phyloP scores from a whole-genome alignment of 345 rosid species.

The Syzygium grande region DNA sequence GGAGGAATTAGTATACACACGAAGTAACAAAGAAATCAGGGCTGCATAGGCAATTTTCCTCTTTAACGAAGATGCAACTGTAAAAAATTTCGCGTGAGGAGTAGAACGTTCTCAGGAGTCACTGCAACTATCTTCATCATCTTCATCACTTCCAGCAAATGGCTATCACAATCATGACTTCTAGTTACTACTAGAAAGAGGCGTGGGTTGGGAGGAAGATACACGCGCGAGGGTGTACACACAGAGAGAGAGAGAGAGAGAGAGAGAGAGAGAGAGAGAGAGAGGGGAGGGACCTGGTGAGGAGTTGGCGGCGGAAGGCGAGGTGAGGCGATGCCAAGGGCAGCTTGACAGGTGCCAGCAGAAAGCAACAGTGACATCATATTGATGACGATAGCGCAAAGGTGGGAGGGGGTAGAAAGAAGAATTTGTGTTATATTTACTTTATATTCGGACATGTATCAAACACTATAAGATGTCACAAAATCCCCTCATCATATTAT shows the following conservation, averaged over 20 bases:
- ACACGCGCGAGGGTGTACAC: too few species aligned
- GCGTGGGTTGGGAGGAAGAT: neutral
- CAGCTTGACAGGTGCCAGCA: neutral
- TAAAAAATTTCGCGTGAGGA: neutral
- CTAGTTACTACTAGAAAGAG: neutral
- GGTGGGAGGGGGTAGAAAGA: neutral
- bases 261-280: neutral
- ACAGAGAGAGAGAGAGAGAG: neutral
- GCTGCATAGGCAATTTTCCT: neutral
- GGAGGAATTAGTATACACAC: neutral
- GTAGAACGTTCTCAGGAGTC: constrained; percentile 42
- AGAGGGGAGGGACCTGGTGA: constrained; percentile 58
- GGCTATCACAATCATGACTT: constrained; percentile 39
- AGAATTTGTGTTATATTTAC: neutral
- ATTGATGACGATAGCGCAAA: neutral
- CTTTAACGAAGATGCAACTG: neutral
- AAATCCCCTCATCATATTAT: neutral
- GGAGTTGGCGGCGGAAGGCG: neutral
- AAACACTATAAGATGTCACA: neutral
- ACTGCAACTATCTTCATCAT: constrained; percentile 83
- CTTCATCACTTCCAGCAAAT: constrained; percentile 89
- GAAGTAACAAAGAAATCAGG: neutral
- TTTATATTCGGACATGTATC: neutral
- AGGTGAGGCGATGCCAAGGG: neutral
- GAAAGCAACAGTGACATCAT: neutral